Percentiles rank a stretch among this genome's conserved stretches.
These are phyloP conservation scores for Pisolithus microcarpus DNA, from an alignment of 768 basidiomycete genomes.

Conservation along the genomic window DNA sequence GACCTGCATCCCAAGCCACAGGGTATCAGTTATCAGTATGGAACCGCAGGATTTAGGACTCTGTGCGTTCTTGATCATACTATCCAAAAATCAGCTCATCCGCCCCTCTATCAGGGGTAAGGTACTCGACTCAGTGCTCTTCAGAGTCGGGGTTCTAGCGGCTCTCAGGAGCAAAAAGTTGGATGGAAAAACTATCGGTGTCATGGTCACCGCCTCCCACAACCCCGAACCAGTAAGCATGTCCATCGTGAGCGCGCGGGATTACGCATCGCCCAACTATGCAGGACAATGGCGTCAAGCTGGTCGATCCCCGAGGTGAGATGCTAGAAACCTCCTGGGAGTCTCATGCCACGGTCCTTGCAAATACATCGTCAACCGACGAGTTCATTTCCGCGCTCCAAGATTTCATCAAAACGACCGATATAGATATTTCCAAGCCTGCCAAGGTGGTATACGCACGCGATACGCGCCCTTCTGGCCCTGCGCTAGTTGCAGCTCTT, in stretches of 20 bases:
- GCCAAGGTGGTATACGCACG: constrained; percentile 83
- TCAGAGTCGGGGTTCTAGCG: constrained; percentile 87
- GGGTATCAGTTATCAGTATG: constrained; percentile 72
- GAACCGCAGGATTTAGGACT: constrained; percentile 92
- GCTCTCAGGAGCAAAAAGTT: constrained; percentile 84
- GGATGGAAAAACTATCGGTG: constrained; percentile 88
- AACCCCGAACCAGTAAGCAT: constrained; percentile 87
- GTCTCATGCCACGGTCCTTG: constrained; percentile 71
- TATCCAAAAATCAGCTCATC: constrained; percentile 4
- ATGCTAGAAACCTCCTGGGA: constrained; percentile 98
- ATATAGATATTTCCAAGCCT: constrained; percentile 75
- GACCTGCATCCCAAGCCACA: constrained; percentile 68
- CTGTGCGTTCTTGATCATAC: constrained; percentile 45
- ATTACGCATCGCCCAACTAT: constrained; percentile 2
- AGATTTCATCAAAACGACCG: constrained; percentile 49
- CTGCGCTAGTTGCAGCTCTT: constrained; percentile 64
- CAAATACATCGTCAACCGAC: constrained; percentile 72
- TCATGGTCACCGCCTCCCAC: constrained; percentile 99
- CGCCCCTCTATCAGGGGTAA: constrained; percentile 41
- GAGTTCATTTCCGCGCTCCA: constrained; percentile 65
- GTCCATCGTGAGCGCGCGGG: neutral
- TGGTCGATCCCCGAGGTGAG: constrained; percentile 94
- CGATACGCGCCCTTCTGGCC: constrained; percentile 89
- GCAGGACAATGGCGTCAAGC: constrained; percentile 97
- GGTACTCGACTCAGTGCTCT: constrained; percentile 83